Evolutionary conservation across 2,329 filamentous ascomycete genomes (phyloP), one percentile per base, ranked within the genome.

Genomic region (Colletotrichum noveboracense): DNA sequence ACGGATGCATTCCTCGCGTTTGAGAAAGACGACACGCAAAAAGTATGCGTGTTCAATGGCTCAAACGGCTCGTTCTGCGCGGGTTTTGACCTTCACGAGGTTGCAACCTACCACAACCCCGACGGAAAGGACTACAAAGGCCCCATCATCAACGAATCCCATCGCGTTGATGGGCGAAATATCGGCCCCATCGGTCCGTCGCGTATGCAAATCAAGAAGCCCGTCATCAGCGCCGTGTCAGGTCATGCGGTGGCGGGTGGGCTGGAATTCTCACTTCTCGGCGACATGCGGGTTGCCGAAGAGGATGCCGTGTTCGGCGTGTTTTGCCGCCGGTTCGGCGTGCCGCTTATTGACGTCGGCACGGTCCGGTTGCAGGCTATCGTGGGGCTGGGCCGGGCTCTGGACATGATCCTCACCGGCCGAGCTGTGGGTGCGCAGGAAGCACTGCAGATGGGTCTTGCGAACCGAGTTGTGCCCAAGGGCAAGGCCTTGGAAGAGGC

Each of bases 341-440:
- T 81, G 2, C 79, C 80, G 6, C 78, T 82, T 21, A 79, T 80
- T 14, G 89, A 84, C 48, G 83, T 81, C 7, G 90, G 89, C 2
- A 91, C 89, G 0, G 88, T 91, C 0, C 85, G 89, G 2, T 80
- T 91, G 7, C 88, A 88, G 72, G 84, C 84, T 2, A 84, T 90
- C 60, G 81, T 91, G 26, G 90, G 90, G 0, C 82, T 91, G 1
- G 88, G 89, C 0, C 80, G 88, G 4, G 89, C 90, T 0, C 76
- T 91, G 70, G 90, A 91, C 79, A 88, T 91, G 86, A 89, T 91
- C 18, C 81, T 92, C 7, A 91, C 90, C 0, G 90, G 90, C 1
- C 82, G 89, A 1, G 78, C 85, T 0, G 88, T 91, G 0, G 77
- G 76, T 0, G 89, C 89, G 0, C 78, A 84, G 21, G 89, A 92